Base-by-base conservation (phyloP, 2,329 filamentous ascomycete species). In the Apiospora sp. region DNA sequence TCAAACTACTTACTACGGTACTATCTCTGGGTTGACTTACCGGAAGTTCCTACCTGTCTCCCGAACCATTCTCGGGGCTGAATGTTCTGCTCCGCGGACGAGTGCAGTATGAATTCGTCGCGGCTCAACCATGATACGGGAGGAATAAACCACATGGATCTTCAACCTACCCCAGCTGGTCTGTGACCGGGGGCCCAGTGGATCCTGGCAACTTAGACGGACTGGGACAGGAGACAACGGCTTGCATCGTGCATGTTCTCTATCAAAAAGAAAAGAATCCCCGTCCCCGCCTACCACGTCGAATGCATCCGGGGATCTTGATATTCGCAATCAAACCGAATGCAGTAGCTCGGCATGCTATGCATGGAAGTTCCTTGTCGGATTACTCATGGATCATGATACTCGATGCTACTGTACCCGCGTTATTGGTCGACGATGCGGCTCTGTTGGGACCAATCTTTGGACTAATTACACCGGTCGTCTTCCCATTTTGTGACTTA, bases 71-170 rank as follows among this genome's bases (percentile, higher is more conserved):
- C 22, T 34, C 27, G 30, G 51, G 16, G 14, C 51, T 34, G 51
- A 34, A 22, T 22, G 13, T 58, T 51, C 8, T 27, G 14, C 12
- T 27, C 3, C 7, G 51, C 14, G 27, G 14, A 51, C 13, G 43
- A 34, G 14, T 30, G 27, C 27, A 7, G 51, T 34, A 34, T 16
- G 7, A 34, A 27, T 27, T 58, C 51, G 51, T 27, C 27, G 51
- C 51, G 51, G 51, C 51, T 58, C 51, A 58, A 34, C 27, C 51
- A 19, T 58, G 27, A 58, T 58, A 58, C 49, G 8, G 16, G 51
- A 30, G 6, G 51, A 7, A 14, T 19, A 16, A 30, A 34, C 34
- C 14, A n/a, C 51, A 58, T 30, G 51, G 51, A 34, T 58, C 7
- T 19, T 14, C 14, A 30, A 6, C 19, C 27, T n/a, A 58, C 49